Base-by-base conservation (phyloP, 495 filamentous ascomycete genomes). In the Bacidia rubella region DNA sequence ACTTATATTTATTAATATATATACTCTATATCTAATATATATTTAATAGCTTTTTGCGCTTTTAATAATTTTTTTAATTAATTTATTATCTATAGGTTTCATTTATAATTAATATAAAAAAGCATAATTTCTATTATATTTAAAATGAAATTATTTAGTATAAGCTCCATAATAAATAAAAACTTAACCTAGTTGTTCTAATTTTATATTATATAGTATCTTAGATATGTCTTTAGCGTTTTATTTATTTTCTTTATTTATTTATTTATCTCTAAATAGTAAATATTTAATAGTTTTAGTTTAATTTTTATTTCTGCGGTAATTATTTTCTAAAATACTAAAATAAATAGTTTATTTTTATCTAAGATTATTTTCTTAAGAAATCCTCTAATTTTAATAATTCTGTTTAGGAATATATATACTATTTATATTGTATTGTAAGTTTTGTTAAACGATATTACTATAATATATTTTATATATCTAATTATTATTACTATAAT, bases 171-270 rank as follows among this genome's bases (percentile, higher is more conserved):
- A 22, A 45, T 45, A 45, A 25, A 32, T 53, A 27, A 46, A 48
- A 25, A 15, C 15, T 2, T 12, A 12, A 53, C 21, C 25, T 22
- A 22, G 2, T 45, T 53, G 29, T 27, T 27, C 46, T 32, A 7
- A 48, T 46, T 25, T 48, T 42, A 45, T 1, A 0, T 45, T 24
- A 42, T 21, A 2, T 48, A 53, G n/a, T 27, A 44, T 2, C 10
- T 15, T 47, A 47, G 25, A 2, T 25, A 29, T 23, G 2, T 27
- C 46, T 10, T 53, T 53, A 27, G 29, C n/a, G 5, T 21, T 53
- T 53, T 47, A 1, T 47, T 27, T 53, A 47, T 23, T 53, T 12
- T 47, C 46, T 45, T 46, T 25, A 53, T 53, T 20, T 53, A 53
- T 2, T 10, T 47, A 47, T 53, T 27, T 47, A 53, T 53, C 29